Conservation (phyloP, 2,329 filamentous ascomycete species). For the Cercospora zeina region DNA sequence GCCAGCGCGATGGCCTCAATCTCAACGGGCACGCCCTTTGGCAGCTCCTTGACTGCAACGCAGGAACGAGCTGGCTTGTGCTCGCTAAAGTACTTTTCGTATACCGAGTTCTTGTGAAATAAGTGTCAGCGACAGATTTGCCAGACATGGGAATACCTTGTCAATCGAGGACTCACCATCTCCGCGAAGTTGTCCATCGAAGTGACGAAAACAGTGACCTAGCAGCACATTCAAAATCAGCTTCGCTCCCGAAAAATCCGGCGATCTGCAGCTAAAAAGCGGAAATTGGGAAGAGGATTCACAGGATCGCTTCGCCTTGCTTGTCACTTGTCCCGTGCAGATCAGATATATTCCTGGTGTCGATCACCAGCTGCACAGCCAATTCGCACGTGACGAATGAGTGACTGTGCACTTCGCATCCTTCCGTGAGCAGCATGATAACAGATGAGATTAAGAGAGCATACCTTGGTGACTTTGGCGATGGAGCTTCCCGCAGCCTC, state of each 20-base stretch:
- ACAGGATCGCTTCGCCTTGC: constrained; percentile 9
- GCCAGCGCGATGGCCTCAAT: constrained; percentile 78
- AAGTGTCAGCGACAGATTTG: not conserved
- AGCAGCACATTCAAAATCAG: constrained; percentile 3
- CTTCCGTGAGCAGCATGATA: not conserved
- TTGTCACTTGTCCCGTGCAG: constrained; percentile 9
- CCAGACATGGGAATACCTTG: not conserved
- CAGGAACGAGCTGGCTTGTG: constrained; percentile 87
- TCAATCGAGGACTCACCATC: constrained; percentile 48
- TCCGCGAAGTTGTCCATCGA: constrained; percentile 87
- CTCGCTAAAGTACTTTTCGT: constrained; percentile 71
- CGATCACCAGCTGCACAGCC: not conserved
- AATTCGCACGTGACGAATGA: not conserved
- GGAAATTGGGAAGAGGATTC: not conserved
- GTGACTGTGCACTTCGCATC: not conserved
- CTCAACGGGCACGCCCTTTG: constrained; percentile 82
- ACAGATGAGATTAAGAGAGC: constrained; percentile 3
- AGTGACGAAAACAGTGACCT: constrained; percentile 73
- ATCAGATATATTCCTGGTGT: not conserved
- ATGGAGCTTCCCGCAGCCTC: constrained; percentile 77
- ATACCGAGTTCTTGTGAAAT: constrained; percentile 65
- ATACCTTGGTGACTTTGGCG: constrained; percentile 79
- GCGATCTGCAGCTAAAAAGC: not conserved
- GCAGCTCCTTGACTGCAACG: constrained; percentile 84
- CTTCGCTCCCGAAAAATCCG: constrained; percentile 5